Base-by-base conservation (phyloP, 306 rosid genomes). In the Myrica gale region DNA sequence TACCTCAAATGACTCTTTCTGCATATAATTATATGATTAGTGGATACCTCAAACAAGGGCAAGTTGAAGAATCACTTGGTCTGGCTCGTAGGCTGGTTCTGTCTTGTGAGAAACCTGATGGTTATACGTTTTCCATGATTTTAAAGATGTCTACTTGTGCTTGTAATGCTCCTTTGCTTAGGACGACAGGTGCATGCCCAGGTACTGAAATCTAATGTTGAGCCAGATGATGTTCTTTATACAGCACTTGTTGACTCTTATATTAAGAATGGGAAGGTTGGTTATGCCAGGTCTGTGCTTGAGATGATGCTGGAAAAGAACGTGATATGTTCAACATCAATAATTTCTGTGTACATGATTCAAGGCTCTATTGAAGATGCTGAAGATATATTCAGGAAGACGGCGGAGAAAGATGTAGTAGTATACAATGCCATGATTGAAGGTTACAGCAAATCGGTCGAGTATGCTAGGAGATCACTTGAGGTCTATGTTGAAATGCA, bases 391-490 rank as follows among this genome's bases (percentile, higher is more conserved):
- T 95, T 92, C 50, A 62, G 53, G 66, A 86, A 82, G 74, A 83
- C 98, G 1, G 78, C 81, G 76, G 83, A 77, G 48, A 92, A 87
- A 86, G 98, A 92, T 76, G 61, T 88, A 9, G 98, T 95, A 54
- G 93, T 85, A 12, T 95, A 89, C 79, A 92, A 95, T 87, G 96
- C 97, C 16, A 95, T 92, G 97, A 87, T 95, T 67, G 98, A 95
- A 83, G 98, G 97, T 56, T 95, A 89, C 76, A 95, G 98, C 81
- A 90, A 87, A 87, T 72, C 86, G 11, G 51, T 76, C 21, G 90
- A 89, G 62, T 69, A 78, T 84, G 97, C 90, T 42, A 58, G 58
- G 74, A 90, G 69, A 82, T 89, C 98, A 20, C 72, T 95, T 78
- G 91, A 89, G 16, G 84, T 90, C 83, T 92, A 89, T 74, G 82